Conservation (phyloP, 306 rosid species). For the Vigna angularis region DNA sequence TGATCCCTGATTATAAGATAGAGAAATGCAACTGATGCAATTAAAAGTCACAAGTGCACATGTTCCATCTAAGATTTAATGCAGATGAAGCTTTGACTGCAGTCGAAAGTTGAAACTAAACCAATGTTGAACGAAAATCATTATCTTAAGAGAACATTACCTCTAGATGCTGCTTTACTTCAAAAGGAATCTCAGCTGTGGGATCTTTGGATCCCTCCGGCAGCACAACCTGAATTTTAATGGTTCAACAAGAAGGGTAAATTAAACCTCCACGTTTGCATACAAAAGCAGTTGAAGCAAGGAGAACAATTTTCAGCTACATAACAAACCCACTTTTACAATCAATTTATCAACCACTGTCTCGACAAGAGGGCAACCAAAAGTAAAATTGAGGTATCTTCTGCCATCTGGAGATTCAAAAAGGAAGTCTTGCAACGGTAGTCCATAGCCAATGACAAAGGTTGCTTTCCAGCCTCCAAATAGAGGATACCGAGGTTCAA, state of each 20-base stretch:
- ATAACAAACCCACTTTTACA: conserved; percentile 68
- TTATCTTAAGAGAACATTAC: conserved; percentile 51
- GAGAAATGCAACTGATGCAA: conserved; percentile 9
- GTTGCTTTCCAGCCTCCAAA: conserved; percentile 99
- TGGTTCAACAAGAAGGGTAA: conserved; percentile 35
- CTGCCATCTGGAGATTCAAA: conserved; percentile 90
- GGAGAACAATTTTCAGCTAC: conserved; percentile 34
- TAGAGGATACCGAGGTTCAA: conserved; percentile 96
- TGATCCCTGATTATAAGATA: conserved; percentile 11
- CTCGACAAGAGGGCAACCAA: conserved; percentile 88
- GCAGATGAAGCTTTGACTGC: neutral
- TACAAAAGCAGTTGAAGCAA: conserved; percentile 26
- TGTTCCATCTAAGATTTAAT: neutral
- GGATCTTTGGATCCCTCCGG: conserved; percentile 96
- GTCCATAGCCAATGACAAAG: conserved; percentile 86
- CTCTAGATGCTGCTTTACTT: conserved; percentile 81
- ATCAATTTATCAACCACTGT: conserved; percentile 87
- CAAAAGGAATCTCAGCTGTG: conserved; percentile 72
- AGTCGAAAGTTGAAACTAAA: conserved; percentile 38
- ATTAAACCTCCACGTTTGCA: conserved; percentile 34
- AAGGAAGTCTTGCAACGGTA: conserved; percentile 94
- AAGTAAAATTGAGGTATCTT: conserved; percentile 92
- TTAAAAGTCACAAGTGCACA: conserved; percentile 16
- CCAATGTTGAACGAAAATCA: conserved; percentile 10
- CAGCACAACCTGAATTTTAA: conserved; percentile 75